These are phyloP conservation scores for Penicillium paradoxum DNA, from an alignment of 495 filamentous ascomycete genomes.

Conservation along the genomic window DNA sequence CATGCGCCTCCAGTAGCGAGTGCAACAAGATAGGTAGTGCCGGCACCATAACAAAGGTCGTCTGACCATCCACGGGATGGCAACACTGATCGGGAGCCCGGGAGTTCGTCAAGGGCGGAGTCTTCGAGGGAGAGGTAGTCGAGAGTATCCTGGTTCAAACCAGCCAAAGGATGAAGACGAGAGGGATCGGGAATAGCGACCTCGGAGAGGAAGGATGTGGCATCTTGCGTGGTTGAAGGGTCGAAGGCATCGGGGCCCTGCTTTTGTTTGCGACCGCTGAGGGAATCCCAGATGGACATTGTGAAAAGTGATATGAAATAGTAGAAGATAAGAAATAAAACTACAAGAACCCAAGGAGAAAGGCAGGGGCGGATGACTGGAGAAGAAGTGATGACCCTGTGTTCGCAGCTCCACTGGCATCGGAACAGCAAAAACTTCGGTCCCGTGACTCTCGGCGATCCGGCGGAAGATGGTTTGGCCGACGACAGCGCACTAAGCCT, in stretches of 20 bases:
- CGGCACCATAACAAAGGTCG: slow-evolving; percentile 95
- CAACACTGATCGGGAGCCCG: slow-evolving; percentile 76
- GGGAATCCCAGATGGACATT: slow-evolving; percentile 83
- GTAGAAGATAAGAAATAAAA: slow-evolving; percentile 14
- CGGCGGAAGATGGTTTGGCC: slow-evolving; percentile 23
- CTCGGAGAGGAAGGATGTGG: slow-evolving; percentile 71
- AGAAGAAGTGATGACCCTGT: slow-evolving; percentile 17
- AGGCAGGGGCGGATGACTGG: slow-evolving; percentile 15
- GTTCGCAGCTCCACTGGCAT: slow-evolving; percentile 26
- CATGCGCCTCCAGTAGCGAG: slow-evolving; percentile 84
- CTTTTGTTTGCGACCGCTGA: slow-evolving; percentile 75
- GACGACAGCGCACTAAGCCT: slow-evolving; percentile 18
- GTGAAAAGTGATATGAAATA: slow-evolving; percentile 16
- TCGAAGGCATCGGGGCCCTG: slow-evolving; percentile 60
- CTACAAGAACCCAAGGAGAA: slow-evolving; percentile 24
- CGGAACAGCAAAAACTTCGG: slow-evolving; percentile 42
- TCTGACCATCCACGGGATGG: slow-evolving; percentile 96
- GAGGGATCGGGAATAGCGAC: slow-evolving; percentile 75
- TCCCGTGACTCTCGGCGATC: slow-evolving; percentile 30
- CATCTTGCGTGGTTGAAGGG: slow-evolving; percentile 65
- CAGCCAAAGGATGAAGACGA: slow-evolving; percentile 86
- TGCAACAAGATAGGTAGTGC: slow-evolving; percentile 83
- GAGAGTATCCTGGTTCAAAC: slow-evolving; percentile 83
- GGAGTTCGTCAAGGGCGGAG: slow-evolving; percentile 79
- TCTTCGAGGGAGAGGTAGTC: slow-evolving; percentile 95